Conservation (phyloP, 1,284 basidiomycete species). For the Xanthoconium separans region DNA sequence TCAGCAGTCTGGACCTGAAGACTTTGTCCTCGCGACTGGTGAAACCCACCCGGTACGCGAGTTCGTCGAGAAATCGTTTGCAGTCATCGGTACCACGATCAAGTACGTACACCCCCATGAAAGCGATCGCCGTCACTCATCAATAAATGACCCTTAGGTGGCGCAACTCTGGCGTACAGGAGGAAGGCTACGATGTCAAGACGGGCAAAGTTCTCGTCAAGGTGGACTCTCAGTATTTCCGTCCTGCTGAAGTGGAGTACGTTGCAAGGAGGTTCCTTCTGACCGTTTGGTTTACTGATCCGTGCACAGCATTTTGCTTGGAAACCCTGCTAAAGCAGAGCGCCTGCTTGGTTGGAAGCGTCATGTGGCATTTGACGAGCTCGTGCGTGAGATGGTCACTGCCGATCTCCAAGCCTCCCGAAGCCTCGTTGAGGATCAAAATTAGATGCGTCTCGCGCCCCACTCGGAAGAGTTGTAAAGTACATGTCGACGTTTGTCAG, state of each 20-base stretch:
- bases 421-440: constrained; percentile 78
- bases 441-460: constrained; percentile 39
- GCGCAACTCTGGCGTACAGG: constrained; percentile 71
- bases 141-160: constrained; percentile 46
- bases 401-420: constrained; percentile 70
- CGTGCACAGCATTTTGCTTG: constrained; percentile 65
- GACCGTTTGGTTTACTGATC: constrained; percentile 9
- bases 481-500: neutral
- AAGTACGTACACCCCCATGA: constrained; percentile 40
- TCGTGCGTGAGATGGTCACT: constrained; percentile 88
- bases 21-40: constrained; percentile 90
- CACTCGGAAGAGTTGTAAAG: neutral
- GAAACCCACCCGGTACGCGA: constrained; percentile 91
- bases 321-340: constrained; percentile 85
- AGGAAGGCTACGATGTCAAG: constrained; percentile 69
- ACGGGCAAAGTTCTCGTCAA: constrained; percentile 73
- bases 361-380: constrained; percentile 71
- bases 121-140: constrained; percentile 1
- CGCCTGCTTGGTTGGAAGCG: constrained; percentile 84
- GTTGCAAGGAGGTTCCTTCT: constrained; percentile 34
- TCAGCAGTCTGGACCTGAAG: constrained; percentile 76
- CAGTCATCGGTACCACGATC: constrained; percentile 61
- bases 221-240: constrained; percentile 81
- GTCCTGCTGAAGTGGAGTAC: constrained; percentile 90
- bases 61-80: constrained; percentile 85